Conservation (phyloP, 2,329 filamentous ascomycete genomes). For the Paraphoma sp. region DNA sequence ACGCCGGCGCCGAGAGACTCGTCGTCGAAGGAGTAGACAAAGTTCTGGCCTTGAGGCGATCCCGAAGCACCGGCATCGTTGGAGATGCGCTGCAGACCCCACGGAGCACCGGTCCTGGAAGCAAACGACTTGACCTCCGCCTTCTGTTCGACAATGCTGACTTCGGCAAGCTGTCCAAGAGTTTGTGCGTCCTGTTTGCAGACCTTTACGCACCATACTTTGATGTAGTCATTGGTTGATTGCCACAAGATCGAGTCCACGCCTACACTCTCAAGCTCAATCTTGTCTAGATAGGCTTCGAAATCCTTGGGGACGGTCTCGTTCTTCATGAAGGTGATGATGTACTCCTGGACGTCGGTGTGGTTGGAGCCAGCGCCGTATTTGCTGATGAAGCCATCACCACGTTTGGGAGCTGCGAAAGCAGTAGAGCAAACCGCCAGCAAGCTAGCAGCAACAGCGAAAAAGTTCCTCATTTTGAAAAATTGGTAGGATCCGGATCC, state of each 20-base stretch:
- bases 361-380: conserved; percentile 27
- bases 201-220: conserved; percentile 50
- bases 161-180: conserved; percentile 49
- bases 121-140: conserved; percentile 41
- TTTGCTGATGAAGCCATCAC: conserved; percentile 37
- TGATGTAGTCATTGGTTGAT: conserved; percentile 50
- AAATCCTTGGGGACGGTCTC: conserved; percentile 15
- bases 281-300: conserved; percentile 20
- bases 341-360: conserved; percentile 38
- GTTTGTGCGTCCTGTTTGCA: conserved; percentile 48
- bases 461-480: conserved; percentile 40
- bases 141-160: conserved; percentile 52
- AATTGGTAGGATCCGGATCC: conserved; percentile 33
- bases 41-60: conserved; percentile 38
- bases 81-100: conserved; percentile 57
- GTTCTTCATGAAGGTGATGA: conserved; percentile 29
- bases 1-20: conserved; percentile 48
- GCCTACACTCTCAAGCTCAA: conserved; percentile 35
- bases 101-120: conserved; percentile 47
- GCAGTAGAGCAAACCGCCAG: conserved; percentile 30
- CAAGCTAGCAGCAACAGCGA: conserved; percentile 34
- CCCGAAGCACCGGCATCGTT: conserved; percentile 42
- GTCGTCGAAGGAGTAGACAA: conserved; percentile 51
- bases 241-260: conserved; percentile 46
- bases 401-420: conserved; percentile 16